Evolutionary conservation across 495 filamentous ascomycete genomes (phyloP), one percentile per base, ranked within the genome.

Genomic region (Podospora fimiseda): DNA sequence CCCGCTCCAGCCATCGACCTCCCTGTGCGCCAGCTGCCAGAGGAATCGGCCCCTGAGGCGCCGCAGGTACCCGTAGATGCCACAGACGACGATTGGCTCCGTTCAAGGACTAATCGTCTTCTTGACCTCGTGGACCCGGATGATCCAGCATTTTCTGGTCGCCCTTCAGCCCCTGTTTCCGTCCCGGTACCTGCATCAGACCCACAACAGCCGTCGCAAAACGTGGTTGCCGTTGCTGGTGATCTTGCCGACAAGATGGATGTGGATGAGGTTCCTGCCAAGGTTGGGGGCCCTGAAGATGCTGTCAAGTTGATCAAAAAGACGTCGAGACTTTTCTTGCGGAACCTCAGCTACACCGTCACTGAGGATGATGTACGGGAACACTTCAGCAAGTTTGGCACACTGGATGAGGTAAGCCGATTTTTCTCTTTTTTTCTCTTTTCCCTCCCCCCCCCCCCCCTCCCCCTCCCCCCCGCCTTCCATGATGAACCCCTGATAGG

Each of bases 401-500:
- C 73, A 46, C 69, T 96, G 39, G 84, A 90, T 77, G 94, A 97
- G 86, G 93, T 97, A 80, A 79, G 87, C 33, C 38, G 16, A 15
- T 16, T 24, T 48, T 55, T 53, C 45, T 53, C 52, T 37, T 22
- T 49, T 52, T 55, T 71, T 20, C 4, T 51, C 33, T 49, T 48
- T 62, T 53, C 14, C 48, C 53, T 41, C 47, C 46, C n/a, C 24
- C 20, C 19, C n/a, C n/a, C n/a, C n/a, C n/a, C n/a, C n/a, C 44
- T 23, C 43, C 45, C 16, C 44, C 46, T n/a, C 44, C 44, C 43
- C 45, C 16, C 44, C 46, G 53, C 53, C 59, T 62, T 67, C 78
- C 64, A 77, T 91, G 92, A 96, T 96, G 92, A 96, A 85, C 70
- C 81, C 81, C 86, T 86, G 92, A 96, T 97, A 97, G 93, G 93